Percentiles rank a stretch among this genome's conserved stretches.
Conservation (phyloP, 2,329 filamentous ascomycete genomes). For the Lachnellula suecica region DNA sequence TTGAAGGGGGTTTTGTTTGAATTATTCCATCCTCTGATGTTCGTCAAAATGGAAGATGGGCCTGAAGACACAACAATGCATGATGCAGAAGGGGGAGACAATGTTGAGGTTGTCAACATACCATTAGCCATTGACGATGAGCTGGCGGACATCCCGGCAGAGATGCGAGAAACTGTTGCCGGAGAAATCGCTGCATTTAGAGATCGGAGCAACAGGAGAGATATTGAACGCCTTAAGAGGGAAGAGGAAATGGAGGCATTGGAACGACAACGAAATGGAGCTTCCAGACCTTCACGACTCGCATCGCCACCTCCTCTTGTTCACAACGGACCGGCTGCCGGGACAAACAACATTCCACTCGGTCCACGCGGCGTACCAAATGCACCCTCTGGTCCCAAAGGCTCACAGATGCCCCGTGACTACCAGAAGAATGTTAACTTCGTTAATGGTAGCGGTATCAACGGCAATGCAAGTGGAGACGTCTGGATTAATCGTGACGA, state of each 20-base stretch:
- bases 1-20: slow-evolving; percentile 69
- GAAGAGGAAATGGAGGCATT: slow-evolving; percentile 92
- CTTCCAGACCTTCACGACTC: slow-evolving; percentile 63
- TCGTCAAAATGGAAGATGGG: slow-evolving; percentile 49
- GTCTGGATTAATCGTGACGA: slow-evolving; percentile 66
- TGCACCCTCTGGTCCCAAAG: slow-evolving; percentile 72
- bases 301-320: slow-evolving; percentile 60
- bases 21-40: slow-evolving; percentile 65
- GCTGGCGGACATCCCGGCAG: slow-evolving; percentile 88
- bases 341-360: slow-evolving; percentile 73
- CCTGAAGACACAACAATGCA: slow-evolving; percentile 71
- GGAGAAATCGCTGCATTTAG: slow-evolving; percentile 93
- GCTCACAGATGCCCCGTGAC: slow-evolving; percentile 63
- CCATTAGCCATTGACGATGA: slow-evolving; percentile 88
- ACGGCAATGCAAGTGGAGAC: slow-evolving; percentile 48
- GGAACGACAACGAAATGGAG: slow-evolving; percentile 73
- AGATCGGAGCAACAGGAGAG: slow-evolving; percentile 83
- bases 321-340: slow-evolving; percentile 59
- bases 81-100: slow-evolving; percentile 58
- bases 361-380: slow-evolving; percentile 72
- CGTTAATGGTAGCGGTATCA: slow-evolving; percentile 73
- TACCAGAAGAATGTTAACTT: slow-evolving; percentile 79
- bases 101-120: slow-evolving; percentile 86
- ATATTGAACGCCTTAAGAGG: slow-evolving; percentile 80
- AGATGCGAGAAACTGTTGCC: slow-evolving; percentile 93